phyloP scores from a whole-genome alignment of 129 eudicot genomes.

The Helianthus tuberosus region DNA sequence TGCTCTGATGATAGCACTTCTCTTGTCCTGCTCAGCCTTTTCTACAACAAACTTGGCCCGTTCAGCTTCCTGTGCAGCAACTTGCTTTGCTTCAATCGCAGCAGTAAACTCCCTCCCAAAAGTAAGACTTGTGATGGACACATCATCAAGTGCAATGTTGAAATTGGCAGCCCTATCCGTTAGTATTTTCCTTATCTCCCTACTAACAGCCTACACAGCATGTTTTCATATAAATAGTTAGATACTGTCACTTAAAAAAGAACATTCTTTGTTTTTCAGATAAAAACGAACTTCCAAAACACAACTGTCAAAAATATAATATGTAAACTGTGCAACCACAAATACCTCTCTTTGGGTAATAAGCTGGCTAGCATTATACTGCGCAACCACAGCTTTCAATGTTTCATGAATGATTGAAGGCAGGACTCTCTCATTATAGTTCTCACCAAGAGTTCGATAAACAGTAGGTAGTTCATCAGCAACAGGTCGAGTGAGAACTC shows the following conservation, averaged over 20 bases:
- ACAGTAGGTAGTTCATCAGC: conserved; percentile 54
- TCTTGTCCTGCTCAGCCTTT: conserved; percentile 66
- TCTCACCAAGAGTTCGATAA: conserved; percentile 63
- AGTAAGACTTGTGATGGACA: conserved; percentile 55
- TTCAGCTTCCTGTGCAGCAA: conserved; percentile 72
- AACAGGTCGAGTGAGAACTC: conserved; percentile 61
- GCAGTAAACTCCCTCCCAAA: conserved; percentile 63
- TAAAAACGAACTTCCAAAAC: too few relatives aligned
- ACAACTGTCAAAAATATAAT: background rate
- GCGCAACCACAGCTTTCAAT: conserved; percentile 64
- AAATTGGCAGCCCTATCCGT: conserved; percentile 55
- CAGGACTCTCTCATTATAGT: conserved; percentile 59
- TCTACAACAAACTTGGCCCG: conserved; percentile 68
- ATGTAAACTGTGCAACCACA: background rate
- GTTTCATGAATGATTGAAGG: conserved; percentile 70
- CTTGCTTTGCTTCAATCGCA: conserved; percentile 68
- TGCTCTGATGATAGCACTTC: conserved; percentile 63
- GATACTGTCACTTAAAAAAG: too few relatives aligned
- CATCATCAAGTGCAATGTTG: conserved; percentile 62
- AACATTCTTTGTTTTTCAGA: too few relatives aligned
- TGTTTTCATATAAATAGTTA: background rate
- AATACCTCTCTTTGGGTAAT: conserved; percentile 69
- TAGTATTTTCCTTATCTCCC: conserved; percentile 56
- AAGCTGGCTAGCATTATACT: conserved; percentile 64
- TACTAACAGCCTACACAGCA: conserved; percentile 52